phyloP scores from a whole-genome alignment of 2,329 filamentous ascomycete species.

The Botrytis aclada region DNA sequence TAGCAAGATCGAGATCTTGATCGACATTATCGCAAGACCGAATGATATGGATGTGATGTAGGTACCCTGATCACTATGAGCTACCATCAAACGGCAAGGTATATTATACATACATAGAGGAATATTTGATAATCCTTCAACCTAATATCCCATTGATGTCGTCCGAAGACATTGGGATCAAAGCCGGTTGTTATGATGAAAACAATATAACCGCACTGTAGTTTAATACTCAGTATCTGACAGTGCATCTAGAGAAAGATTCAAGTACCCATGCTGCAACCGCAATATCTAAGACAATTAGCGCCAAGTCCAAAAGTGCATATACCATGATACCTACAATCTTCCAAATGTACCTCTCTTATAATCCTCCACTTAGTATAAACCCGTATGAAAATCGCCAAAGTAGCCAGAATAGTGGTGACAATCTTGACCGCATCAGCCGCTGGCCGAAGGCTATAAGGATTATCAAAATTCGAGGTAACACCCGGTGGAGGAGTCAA shows the following conservation, averaged over 20 bases:
- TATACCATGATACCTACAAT: not conserved
- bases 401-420: not conserved
- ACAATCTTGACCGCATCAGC: not conserved
- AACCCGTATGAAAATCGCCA: conserved; percentile 1
- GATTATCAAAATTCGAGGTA: not conserved
- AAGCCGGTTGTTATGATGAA: not conserved
- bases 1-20: conserved; percentile 8
- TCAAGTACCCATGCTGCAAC: not conserved
- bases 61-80: not conserved
- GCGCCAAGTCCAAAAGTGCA: not conserved
- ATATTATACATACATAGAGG: not conserved
- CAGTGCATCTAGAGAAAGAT: not conserved
- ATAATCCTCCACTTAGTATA: conserved; percentile 7
- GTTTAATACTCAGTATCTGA: not conserved
- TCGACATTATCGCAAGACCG: conserved; percentile 6
- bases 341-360: conserved; percentile 2
- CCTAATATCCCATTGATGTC: conserved; percentile 9
- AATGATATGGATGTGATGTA: conserved; percentile 8
- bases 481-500: not conserved
- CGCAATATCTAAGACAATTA: conserved; percentile 1
- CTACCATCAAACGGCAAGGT: not conserved
- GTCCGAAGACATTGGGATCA: conserved; percentile 1
- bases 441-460: not conserved
- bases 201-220: not conserved
- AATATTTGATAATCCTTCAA: not conserved